These are phyloP conservation scores for Gentiana straminea DNA, from an alignment of 257 asterid species.

Conservation along the genomic window DNA sequence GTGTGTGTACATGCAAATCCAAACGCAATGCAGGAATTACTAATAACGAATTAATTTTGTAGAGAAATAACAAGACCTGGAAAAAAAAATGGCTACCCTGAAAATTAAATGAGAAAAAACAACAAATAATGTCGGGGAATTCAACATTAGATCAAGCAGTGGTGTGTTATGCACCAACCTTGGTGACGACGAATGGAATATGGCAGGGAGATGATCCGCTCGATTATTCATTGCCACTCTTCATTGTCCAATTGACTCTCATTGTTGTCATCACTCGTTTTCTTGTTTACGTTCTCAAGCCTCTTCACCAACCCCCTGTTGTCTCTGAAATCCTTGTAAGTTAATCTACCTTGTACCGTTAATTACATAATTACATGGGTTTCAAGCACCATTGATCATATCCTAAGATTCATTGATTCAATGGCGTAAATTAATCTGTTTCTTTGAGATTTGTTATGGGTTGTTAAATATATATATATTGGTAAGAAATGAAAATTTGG, in stretches of 20 bases:
- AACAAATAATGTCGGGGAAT: constrained; percentile 20
- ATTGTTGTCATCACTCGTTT: constrained; percentile 61
- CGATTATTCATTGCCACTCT: constrained; percentile 86
- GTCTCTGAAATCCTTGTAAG: constrained; percentile 86
- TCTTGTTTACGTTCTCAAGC: constrained; percentile 69
- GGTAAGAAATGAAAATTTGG: no score
- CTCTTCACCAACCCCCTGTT: constrained; percentile 93
- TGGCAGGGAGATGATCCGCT: constrained; percentile 97
- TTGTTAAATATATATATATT: no score
- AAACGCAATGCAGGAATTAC: no score
- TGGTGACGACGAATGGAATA: constrained; percentile 82
- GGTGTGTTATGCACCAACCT: constrained; percentile 90
- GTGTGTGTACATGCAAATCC: no score
- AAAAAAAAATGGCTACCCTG: background rate
- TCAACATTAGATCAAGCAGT: constrained; percentile 36
- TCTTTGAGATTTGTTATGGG: no score
- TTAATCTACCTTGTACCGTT: background rate
- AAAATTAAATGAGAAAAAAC: background rate
- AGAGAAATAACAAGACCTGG: no score
- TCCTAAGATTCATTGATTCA: background rate
- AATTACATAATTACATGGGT: no score
- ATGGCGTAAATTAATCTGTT: background rate
- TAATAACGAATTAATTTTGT: no score
- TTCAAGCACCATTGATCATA: no score
- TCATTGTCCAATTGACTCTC: constrained; percentile 66